phyloP scores from a whole-genome alignment of 495 filamentous ascomycete species.

The Tetracladium marchalianum region DNA sequence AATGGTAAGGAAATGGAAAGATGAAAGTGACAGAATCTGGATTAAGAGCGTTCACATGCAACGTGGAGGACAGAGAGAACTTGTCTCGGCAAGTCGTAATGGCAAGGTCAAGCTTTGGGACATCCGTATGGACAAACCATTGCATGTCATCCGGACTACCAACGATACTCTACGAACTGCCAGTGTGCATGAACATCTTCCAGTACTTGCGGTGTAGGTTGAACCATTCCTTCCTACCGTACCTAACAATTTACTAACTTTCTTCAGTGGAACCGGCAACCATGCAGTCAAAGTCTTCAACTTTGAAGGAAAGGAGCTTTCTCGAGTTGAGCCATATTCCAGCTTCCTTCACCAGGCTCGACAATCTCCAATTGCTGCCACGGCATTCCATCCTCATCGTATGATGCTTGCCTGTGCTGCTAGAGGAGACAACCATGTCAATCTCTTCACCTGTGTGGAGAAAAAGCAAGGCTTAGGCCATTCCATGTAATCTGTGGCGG shows the following conservation, averaged over 20 bases:
- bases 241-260: slow-evolving; percentile 19
- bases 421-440: slow-evolving; percentile 60
- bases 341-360: slow-evolving; percentile 75
- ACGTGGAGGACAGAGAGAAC: slow-evolving; percentile 82
- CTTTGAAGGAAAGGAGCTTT: slow-evolving; percentile 65
- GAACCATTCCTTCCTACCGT: neutral
- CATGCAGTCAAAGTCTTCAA: slow-evolving; percentile 91
- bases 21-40: slow-evolving; percentile 75
- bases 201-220: slow-evolving; percentile 90
- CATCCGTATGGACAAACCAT: slow-evolving; percentile 68
- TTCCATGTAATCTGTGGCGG: neutral
- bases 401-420: slow-evolving; percentile 84
- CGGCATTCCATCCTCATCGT: slow-evolving; percentile 91
- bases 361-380: slow-evolving; percentile 69
- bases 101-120: slow-evolving; percentile 96
- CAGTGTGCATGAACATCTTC: slow-evolving; percentile 92
- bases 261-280: slow-evolving; percentile 66
- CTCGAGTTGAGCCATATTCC: slow-evolving; percentile 76
- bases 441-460: slow-evolving; percentile 54
- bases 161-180: slow-evolving; percentile 71
- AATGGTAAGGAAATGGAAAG: slow-evolving; percentile 94
- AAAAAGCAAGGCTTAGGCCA: slow-evolving; percentile 6
- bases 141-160: slow-evolving; percentile 67
- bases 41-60: slow-evolving; percentile 95
- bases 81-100: slow-evolving; percentile 77